A percentile compares a stretch with the other conserved stretches of the same genome.
These are phyloP conservation scores for Trametopsis cervina DNA, from an alignment of 768 basidiomycete genomes.

Conservation along the genomic window DNA sequence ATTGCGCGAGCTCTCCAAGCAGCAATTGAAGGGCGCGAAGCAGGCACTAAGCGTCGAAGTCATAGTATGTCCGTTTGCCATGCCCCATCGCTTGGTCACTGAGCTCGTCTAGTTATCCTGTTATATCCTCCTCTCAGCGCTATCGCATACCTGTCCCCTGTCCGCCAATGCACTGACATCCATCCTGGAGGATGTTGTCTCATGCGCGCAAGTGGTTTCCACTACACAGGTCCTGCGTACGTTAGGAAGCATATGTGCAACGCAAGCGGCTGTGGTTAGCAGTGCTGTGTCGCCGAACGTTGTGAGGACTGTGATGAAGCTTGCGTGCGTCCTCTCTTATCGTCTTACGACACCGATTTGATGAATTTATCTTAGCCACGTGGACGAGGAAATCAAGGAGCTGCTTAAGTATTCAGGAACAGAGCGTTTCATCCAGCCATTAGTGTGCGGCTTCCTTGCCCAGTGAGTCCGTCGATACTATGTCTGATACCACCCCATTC, in stretches of 20 bases:
- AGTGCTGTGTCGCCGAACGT: slow-evolving; percentile 30
- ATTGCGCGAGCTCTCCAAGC: slow-evolving; percentile 26
- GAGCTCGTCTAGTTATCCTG: slow-evolving; percentile 48
- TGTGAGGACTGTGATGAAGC: slow-evolving; percentile 28
- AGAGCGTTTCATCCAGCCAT: slow-evolving; percentile 49
- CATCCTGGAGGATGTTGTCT: slow-evolving; percentile 48
- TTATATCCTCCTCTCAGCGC: slow-evolving; percentile 63
- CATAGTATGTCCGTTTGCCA: slow-evolving; percentile 45
- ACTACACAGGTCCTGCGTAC: slow-evolving; percentile 60
- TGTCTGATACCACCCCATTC: not conserved
- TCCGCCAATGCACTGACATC: slow-evolving; percentile 51
- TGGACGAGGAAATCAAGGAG: slow-evolving; percentile 41
- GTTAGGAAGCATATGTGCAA: slow-evolving; percentile 53
- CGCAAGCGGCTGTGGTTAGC: slow-evolving; percentile 43
- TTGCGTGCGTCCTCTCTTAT: slow-evolving; percentile 37
- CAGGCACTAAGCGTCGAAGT: slow-evolving; percentile 36
- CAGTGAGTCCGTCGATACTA: slow-evolving; percentile 27
- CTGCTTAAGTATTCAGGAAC: slow-evolving; percentile 42
- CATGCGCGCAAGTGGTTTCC: slow-evolving; percentile 40
- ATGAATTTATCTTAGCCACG: slow-evolving; percentile 27
- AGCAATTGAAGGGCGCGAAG: slow-evolving; percentile 9
- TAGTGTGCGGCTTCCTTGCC: slow-evolving; percentile 36
- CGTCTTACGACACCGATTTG: not conserved
- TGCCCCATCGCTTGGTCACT: not conserved
- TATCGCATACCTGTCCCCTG: slow-evolving; percentile 61